Evolutionary conservation across 495 filamentous ascomycete genomes (phyloP).

Genomic region (Tuber melanosporum): DNA sequence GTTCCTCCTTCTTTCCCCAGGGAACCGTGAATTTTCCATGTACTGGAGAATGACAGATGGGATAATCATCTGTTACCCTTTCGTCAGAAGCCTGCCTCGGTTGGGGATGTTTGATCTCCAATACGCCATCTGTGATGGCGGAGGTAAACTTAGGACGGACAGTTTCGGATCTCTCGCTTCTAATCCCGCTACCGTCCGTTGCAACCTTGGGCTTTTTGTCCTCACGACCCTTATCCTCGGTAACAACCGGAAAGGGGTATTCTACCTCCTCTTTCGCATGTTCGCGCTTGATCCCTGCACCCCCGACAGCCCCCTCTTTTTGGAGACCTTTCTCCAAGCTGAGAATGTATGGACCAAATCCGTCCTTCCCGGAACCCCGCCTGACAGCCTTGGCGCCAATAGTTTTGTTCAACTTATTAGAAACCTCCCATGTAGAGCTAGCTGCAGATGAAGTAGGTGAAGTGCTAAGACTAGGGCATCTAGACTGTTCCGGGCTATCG

Average conservation of each 20-base stretch:
- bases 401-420: constrained; percentile 22
- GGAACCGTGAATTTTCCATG: constrained; percentile 35
- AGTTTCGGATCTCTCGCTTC: constrained; percentile 40
- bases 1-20: constrained; percentile 17
- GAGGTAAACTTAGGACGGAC: constrained; percentile 39
- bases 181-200: constrained; percentile 21
- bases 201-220: constrained; percentile 16
- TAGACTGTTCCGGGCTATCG: constrained; percentile 32
- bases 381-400: constrained; percentile 16
- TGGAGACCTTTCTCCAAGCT: constrained; percentile 30
- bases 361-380: constrained; percentile 34
- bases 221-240: constrained; percentile 18
- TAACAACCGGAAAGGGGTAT: constrained; percentile 30
- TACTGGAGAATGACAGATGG: constrained; percentile 39
- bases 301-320: constrained; percentile 30
- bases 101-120: constrained; percentile 17
- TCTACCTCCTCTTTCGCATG: constrained; percentile 33
- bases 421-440: constrained; percentile 35
- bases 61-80: constrained; percentile 32
- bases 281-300: constrained; percentile 28
- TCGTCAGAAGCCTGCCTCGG: background rate
- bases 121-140: constrained; percentile 34
- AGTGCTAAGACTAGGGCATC: constrained; percentile 39
- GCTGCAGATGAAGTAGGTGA: constrained; percentile 39
- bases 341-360: constrained; percentile 35